Percentiles rank a stretch among this genome's conserved stretches.
Conservation (phyloP, 495 filamentous ascomycete species). For the Xylaria castorea region DNA sequence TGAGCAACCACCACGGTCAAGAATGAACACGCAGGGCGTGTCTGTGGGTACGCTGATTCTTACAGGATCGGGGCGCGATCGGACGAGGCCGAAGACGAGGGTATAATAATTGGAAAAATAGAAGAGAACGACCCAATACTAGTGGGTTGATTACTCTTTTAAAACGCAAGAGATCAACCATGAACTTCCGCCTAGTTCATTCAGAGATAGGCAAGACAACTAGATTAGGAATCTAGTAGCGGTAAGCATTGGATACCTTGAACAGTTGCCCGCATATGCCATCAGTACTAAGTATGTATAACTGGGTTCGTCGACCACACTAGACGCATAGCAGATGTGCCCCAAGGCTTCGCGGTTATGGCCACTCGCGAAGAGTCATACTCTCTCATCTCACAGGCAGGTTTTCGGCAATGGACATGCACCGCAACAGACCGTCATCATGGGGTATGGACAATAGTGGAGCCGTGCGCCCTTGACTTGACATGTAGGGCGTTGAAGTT, state of each 20-base stretch:
- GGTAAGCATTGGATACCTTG: background rate
- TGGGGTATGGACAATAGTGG: conserved; percentile 32
- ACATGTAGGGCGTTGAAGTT: conserved; percentile 39
- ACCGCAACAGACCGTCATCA: conserved; percentile 1
- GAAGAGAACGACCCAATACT: background rate
- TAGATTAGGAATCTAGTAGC: conserved; percentile 8
- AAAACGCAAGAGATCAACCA: conserved; percentile 15
- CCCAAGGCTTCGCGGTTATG: background rate
- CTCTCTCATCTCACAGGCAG: background rate
- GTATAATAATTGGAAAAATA: background rate
- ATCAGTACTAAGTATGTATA: background rate
- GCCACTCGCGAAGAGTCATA: conserved; percentile 17
- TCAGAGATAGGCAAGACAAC: background rate
- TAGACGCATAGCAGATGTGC: background rate
- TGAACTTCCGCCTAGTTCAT: conserved; percentile 1
- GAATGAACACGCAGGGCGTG: conserved; percentile 13
- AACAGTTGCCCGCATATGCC: background rate
- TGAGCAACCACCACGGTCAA: conserved; percentile 4
- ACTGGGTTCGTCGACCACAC: conserved; percentile 11
- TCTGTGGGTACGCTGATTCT: conserved; percentile 3
- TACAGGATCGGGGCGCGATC: conserved; percentile 3
- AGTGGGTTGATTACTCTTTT: background rate
- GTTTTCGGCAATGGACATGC: conserved; percentile 11
- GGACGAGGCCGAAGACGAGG: conserved; percentile 9
- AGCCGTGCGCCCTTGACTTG: conserved; percentile 43